phyloP scores from a whole-genome alignment of 169 alveolate genomes.

The Cyclospora cayetanensis region DNA sequence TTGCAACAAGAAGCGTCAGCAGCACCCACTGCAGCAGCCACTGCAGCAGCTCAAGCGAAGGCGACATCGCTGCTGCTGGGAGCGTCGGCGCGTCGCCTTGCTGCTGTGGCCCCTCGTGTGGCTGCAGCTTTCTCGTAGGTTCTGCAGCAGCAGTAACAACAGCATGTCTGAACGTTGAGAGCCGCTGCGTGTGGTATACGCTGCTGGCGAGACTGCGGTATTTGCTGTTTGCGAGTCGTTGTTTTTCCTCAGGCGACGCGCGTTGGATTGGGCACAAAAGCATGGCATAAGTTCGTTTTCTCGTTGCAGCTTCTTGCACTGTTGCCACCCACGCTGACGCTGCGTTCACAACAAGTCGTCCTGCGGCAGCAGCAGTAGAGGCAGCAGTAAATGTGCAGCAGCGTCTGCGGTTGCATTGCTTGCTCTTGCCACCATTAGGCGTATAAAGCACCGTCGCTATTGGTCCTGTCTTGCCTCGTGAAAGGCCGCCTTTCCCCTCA shows the following conservation, averaged over 20 bases:
- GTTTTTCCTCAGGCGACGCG: constrained; percentile 23
- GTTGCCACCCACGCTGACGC: too few relatives aligned
- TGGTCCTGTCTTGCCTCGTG: too few relatives aligned
- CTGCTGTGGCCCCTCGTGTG: constrained; percentile 9
- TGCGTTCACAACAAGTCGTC: too few relatives aligned
- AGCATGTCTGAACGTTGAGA: background rate
- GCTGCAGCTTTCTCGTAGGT: background rate
- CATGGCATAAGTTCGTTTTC: constrained; percentile 11
- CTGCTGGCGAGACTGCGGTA: background rate
- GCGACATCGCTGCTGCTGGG: background rate
- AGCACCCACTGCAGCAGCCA: constrained; percentile 8
- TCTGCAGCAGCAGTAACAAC: background rate
- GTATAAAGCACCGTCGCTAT: too few relatives aligned
- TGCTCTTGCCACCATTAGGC: too few relatives aligned
- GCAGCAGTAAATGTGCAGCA: too few relatives aligned
- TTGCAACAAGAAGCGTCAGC: constrained; percentile 3
- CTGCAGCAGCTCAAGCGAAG: constrained; percentile 14
- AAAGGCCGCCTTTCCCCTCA: too few relatives aligned
- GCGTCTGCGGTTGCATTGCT: too few relatives aligned
- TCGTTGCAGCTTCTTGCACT: too few relatives aligned
- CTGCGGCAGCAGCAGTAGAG: too few relatives aligned
- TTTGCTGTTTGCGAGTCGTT: background rate
- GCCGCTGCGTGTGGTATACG: background rate
- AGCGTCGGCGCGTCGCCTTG: constrained; percentile 17
- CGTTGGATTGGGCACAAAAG: background rate